Base-by-base conservation (phyloP, 169 alveolate genomes). In the Cardiosporidium cionae region DNA sequence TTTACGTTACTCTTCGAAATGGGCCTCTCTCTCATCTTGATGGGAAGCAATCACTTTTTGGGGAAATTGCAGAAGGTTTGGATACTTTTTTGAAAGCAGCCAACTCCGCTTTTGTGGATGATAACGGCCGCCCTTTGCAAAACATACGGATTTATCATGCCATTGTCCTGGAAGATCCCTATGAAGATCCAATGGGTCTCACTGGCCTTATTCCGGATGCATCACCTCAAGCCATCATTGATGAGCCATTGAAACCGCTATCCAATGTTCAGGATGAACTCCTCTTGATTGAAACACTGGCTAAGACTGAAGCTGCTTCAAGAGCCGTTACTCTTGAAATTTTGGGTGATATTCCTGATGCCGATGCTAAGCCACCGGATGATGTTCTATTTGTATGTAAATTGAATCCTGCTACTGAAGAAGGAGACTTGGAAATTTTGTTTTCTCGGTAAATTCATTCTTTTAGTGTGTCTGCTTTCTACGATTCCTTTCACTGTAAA, bases 301-400 rank as follows among this genome's bases (percentile, higher is more conserved):
- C 74, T 68, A 32, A 70, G 80, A 83, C 71, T 82, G 88, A 84
- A 65, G 92, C 89, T 28, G 72, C 67, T 5, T 71, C 79, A 1
- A 0, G 79, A 22, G 97, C 99, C 3, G 93, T 94, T 7, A 93
- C 95, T 3, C 88, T 97, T 74, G 98, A 96, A 86, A 92, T 97
- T 65, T 79, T 96, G 34, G 99, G 98, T 23, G 99, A 97, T 82
- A 83, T 97, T 9, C 99, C 99, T 4, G 98, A 95, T 84, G 99
- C 99, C 31, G 99, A 97, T 74, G 86, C 94, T 54, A 94, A 93
- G 66, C 99, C 99, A 7, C 99, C 99, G 22, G 98, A 97, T 71
- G 96, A 94, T 72, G 97, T 95, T 31, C 90, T 97, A 3, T 98
- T 97, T 86, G 98, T 98, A 22, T 97, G 99, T 69, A 94, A 95